These are phyloP conservation scores for Agaricales sp. DNA, from an alignment of 1,284 basidiomycete genomes.

Conservation along the genomic window DNA sequence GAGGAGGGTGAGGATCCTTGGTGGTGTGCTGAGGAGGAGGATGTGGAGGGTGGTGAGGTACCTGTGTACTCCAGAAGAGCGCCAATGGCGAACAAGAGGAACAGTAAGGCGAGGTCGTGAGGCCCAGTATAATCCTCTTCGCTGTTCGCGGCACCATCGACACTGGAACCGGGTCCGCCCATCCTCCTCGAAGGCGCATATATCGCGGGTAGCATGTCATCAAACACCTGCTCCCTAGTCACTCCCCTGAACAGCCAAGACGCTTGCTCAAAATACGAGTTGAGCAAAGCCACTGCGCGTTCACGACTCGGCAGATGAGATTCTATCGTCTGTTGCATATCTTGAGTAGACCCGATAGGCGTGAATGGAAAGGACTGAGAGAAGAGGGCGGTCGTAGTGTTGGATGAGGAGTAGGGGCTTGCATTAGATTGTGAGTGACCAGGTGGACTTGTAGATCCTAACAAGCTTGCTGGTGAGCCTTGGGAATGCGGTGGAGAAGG, in stretches of 20 bases:
- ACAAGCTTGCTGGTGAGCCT: background rate
- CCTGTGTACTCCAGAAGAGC: background rate
- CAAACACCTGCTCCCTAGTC: conserved; percentile 35
- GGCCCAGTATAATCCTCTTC: conserved; percentile 22
- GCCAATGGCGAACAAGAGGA: conserved; percentile 40
- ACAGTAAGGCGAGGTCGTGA: conserved; percentile 49
- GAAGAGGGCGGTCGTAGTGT: conserved; percentile 38
- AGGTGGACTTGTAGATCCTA: background rate
- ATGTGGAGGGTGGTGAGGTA: conserved; percentile 35
- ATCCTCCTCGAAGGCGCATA: conserved; percentile 10
- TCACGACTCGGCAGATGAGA: conserved; percentile 39
- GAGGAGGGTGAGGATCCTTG: background rate
- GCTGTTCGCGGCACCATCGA: conserved; percentile 7
- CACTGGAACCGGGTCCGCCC: conserved; percentile 5
- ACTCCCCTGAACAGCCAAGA: conserved; percentile 49
- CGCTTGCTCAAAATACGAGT: conserved; percentile 45
- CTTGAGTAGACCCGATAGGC: conserved; percentile 36
- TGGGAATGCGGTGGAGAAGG: background rate
- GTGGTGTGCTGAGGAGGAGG: conserved; percentile 28
- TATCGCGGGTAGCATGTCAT: conserved; percentile 38
- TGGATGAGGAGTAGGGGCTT: conserved; percentile 23
- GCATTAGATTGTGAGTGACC: background rate
- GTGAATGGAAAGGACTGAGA: conserved; percentile 57
- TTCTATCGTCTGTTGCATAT: conserved; percentile 38
- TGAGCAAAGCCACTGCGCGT: conserved; percentile 33